These are phyloP conservation scores for Trametes cinnabarina DNA, from an alignment of 768 basidiomycete species.

Conservation along the genomic window DNA sequence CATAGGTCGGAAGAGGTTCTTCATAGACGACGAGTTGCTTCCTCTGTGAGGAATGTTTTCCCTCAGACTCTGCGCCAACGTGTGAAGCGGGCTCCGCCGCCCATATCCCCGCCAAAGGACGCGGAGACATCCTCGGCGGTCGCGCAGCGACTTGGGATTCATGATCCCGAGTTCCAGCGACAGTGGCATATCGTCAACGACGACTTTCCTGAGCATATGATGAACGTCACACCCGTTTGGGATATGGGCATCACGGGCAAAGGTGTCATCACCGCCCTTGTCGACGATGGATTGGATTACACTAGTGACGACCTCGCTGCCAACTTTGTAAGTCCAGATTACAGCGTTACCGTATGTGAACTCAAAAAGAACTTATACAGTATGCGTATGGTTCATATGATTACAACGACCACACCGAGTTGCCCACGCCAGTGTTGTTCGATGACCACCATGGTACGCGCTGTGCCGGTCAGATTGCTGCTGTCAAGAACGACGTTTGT, in stretches of 20 bases:
- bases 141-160: slow-evolving; percentile 61
- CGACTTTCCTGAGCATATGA: slow-evolving; percentile 72
- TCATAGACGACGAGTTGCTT: slow-evolving; percentile 44
- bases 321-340: slow-evolving; percentile 76
- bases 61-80: slow-evolving; percentile 67
- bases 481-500: slow-evolving; percentile 88
- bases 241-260: slow-evolving; percentile 85
- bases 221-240: slow-evolving; percentile 96
- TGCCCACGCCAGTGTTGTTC: slow-evolving; percentile 82
- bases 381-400: slow-evolving; percentile 88
- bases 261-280: slow-evolving; percentile 82
- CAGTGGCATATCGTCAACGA: slow-evolving; percentile 98
- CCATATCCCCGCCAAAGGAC: slow-evolving; percentile 36
- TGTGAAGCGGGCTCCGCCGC: slow-evolving; percentile 71
- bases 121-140: slow-evolving; percentile 44
- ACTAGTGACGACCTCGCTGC: slow-evolving; percentile 79
- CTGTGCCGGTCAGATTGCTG: slow-evolving; percentile 96
- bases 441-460: slow-evolving; percentile 98
- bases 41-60: slow-evolving; percentile 59
- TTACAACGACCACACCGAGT: slow-evolving; percentile 88
- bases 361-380: slow-evolving; percentile 37
- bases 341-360: not conserved
- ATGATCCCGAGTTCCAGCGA: slow-evolving; percentile 75
- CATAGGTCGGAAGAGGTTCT: slow-evolving; percentile 42
- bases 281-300: slow-evolving; percentile 96